These are phyloP conservation scores for Colletotrichum noveboracense DNA, from an alignment of 2,329 filamentous ascomycete species.

Conservation along the genomic window DNA sequence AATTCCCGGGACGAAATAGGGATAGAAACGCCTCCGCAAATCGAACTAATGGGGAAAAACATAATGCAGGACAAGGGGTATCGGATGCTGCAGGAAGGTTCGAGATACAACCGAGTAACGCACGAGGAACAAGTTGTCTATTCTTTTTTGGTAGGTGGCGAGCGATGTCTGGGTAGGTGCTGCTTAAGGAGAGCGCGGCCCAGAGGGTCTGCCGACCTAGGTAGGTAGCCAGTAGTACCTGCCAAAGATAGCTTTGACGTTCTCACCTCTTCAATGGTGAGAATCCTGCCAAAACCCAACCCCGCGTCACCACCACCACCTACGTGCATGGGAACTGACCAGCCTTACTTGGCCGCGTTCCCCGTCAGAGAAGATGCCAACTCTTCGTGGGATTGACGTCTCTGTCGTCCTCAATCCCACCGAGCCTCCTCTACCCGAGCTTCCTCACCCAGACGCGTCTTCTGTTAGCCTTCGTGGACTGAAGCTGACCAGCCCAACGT, in stretches of 20 bases:
- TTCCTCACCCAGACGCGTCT: slow-evolving; percentile 57
- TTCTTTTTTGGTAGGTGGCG: not conserved
- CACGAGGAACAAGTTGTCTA: not conserved
- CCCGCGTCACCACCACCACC: not conserved
- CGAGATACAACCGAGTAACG: not conserved
- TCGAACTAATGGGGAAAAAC: not conserved
- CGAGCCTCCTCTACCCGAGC: slow-evolving; percentile 52
- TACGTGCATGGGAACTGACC: not conserved
- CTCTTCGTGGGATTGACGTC: slow-evolving; percentile 53
- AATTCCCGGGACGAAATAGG: not conserved
- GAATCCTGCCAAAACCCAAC: not conserved
- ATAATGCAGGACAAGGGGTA: not conserved
- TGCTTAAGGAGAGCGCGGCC: not conserved
- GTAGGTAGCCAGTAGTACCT: not conserved
- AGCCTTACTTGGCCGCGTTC: not conserved
- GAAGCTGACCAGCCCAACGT: not conserved
- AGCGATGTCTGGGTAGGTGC: not conserved
- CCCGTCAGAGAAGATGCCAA: slow-evolving; percentile 45
- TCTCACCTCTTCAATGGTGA: not conserved
- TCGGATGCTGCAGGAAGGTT: not conserved
- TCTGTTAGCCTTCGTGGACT: slow-evolving; percentile 41
- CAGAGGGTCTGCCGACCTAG: not conserved
- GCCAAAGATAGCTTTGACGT: not conserved
- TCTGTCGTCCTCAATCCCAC: slow-evolving; percentile 43
- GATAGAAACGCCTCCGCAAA: not conserved